Evolutionary conservation across 1,284 basidiomycete species (phyloP).

Genomic region (Pseudozyma thailandica): DNA sequence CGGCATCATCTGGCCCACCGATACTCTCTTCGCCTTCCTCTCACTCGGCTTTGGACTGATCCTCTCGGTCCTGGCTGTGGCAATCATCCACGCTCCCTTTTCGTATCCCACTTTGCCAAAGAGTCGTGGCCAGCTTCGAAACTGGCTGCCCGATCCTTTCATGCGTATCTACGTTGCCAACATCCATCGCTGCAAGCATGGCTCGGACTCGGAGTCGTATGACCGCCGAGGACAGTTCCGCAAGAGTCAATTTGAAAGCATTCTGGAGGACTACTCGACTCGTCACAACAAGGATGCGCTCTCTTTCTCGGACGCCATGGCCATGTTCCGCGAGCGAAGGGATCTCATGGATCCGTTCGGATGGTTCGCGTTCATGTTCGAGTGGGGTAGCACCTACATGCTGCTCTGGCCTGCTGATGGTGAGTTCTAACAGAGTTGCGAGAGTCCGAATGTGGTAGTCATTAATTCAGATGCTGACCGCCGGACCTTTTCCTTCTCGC

Average conservation of each 20-base stretch:
- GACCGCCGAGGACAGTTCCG: conserved; percentile 65
- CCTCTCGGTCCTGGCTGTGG: conserved; percentile 68
- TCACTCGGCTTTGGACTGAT: conserved; percentile 71
- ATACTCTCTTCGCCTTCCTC: conserved; percentile 73
- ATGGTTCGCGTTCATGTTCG: conserved; percentile 52
- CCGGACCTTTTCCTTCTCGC: not conserved
- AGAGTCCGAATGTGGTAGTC: too few species aligned
- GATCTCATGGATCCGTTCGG: conserved; percentile 55
- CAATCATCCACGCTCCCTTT: conserved; percentile 69
- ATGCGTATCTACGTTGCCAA: conserved; percentile 70
- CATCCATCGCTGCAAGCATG: conserved; percentile 72
- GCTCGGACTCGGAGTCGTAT: conserved; percentile 71
- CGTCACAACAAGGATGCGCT: conserved; percentile 45
- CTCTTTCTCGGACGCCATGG: conserved; percentile 44
- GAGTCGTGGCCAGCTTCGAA: conserved; percentile 11
- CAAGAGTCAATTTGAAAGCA: conserved; percentile 30
- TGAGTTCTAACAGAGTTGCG: conserved; percentile 8
- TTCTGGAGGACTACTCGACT: conserved; percentile 52
- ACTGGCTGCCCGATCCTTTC: conserved; percentile 69
- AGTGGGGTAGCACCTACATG: conserved; percentile 55
- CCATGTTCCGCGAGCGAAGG: conserved; percentile 46
- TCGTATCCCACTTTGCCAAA: conserved; percentile 51
- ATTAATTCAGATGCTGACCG: too few species aligned
- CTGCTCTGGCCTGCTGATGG: conserved; percentile 54
- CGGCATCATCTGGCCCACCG: conserved; percentile 73